Conservation (phyloP, 768 basidiomycete genomes). For the Tubosaeta sp. region DNA sequence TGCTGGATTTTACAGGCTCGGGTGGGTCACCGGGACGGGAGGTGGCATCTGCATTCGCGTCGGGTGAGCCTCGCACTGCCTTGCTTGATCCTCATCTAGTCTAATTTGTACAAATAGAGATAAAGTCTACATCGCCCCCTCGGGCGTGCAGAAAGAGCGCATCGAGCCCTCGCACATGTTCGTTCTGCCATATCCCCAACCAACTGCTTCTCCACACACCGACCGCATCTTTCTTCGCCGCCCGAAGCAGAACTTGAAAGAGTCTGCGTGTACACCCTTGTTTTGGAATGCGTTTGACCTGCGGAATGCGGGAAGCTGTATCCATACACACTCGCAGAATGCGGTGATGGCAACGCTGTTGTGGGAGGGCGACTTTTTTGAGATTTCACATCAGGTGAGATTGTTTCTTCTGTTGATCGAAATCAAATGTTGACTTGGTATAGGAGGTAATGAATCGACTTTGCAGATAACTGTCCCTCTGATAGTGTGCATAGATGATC, state of each 20-base stretch:
- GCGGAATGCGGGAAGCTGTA: constrained; percentile 76
- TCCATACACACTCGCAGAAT: constrained; percentile 89
- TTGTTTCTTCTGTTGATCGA: constrained; percentile 3
- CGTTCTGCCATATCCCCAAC: constrained; percentile 75
- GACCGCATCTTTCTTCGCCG: constrained; percentile 77
- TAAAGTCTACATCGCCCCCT: constrained; percentile 82
- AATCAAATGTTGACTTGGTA: background rate
- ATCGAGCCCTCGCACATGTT: constrained; percentile 83
- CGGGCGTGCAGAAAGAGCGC: constrained; percentile 88
- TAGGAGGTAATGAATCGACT: constrained; percentile 37
- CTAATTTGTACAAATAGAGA: constrained; percentile 39
- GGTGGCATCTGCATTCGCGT: constrained; percentile 73
- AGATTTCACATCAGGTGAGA: constrained; percentile 75
- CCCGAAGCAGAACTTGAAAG: constrained; percentile 67
- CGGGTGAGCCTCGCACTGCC: constrained; percentile 41
- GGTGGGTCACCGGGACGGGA: constrained; percentile 92
- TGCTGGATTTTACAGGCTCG: constrained; percentile 76
- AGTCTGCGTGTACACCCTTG: constrained; percentile 84
- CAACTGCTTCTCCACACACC: constrained; percentile 50
- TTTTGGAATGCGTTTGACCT: constrained; percentile 91
- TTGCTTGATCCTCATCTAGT: background rate
- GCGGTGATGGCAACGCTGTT: constrained; percentile 86
- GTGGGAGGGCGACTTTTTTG: constrained; percentile 66
- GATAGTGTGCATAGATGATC: constrained; percentile 63
- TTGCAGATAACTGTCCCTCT: background rate